phyloP scores from a whole-genome alignment of 164 flowering plant species.

The Vitis riparia region DNA sequence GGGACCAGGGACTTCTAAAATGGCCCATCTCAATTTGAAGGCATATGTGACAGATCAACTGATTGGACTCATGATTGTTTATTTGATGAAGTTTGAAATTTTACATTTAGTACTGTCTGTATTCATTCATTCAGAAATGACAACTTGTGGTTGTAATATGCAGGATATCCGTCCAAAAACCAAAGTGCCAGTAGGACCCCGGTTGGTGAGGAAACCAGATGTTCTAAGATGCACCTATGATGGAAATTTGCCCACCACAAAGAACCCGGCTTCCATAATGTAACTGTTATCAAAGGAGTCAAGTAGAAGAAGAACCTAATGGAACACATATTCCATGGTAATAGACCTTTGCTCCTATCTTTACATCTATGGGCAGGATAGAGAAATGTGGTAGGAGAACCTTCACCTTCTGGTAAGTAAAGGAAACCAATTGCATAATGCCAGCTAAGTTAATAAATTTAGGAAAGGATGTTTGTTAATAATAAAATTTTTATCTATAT shows the following conservation, averaged over 20 bases:
- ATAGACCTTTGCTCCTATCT: no score
- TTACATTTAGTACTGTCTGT: no score
- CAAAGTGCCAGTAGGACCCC: slow-evolving; percentile 70
- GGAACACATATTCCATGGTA: background rate
- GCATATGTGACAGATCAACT: no score
- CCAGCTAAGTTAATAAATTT: no score
- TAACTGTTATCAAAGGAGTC: slow-evolving; percentile 9
- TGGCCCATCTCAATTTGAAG: no score
- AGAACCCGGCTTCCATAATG: slow-evolving; percentile 49
- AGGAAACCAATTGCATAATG: no score
- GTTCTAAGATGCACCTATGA: slow-evolving; percentile 81
- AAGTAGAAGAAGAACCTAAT: background rate
- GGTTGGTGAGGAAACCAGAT: slow-evolving; percentile 61
- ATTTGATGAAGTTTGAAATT: no score
- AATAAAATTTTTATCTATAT: background rate
- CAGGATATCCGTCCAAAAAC: slow-evolving; percentile 87
- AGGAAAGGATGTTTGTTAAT: background rate
- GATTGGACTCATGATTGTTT: no score
- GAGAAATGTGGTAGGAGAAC: background rate
- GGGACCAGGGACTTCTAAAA: no score
- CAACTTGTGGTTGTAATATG: slow-evolving; percentile 3
- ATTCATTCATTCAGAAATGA: no score
- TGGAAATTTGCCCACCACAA: slow-evolving; percentile 75
- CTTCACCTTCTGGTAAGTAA: background rate
- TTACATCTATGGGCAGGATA: background rate